These are phyloP conservation scores for Cyathus striatus DNA, from an alignment of 768 basidiomycete genomes.

Conservation along the genomic window DNA sequence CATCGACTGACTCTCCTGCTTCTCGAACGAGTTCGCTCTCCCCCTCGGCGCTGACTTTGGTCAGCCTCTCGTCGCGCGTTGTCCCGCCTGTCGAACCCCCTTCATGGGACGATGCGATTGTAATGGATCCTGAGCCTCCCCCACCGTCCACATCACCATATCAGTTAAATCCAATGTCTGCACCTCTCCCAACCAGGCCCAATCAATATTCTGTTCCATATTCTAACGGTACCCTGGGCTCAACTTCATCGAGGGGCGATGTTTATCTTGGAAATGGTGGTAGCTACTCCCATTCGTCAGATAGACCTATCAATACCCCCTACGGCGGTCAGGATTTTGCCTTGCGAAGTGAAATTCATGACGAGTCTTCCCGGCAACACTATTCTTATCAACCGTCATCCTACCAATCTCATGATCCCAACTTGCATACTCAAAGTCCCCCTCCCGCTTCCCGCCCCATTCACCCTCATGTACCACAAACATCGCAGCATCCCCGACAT, in stretches of 20 bases:
- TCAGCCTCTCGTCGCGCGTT: constrained; percentile 41
- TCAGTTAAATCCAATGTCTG: constrained; percentile 37
- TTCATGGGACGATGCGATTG: constrained; percentile 54
- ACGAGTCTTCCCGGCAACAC: constrained; percentile 33
- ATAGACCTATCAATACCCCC: constrained; percentile 41
- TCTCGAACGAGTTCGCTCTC: constrained; percentile 61
- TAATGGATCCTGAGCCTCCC: constrained; percentile 40
- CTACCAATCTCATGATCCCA: constrained; percentile 37
- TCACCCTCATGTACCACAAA: neutral
- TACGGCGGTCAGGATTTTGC: constrained; percentile 45
- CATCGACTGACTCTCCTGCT: constrained; percentile 39
- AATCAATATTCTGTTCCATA: constrained; percentile 32
- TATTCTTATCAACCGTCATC: constrained; percentile 49
- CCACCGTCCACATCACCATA: constrained; percentile 38
- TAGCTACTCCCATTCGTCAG: constrained; percentile 43
- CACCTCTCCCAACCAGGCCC: constrained; percentile 43
- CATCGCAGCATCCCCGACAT: constrained; percentile 22
- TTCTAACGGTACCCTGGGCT: constrained; percentile 30
- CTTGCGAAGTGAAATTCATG: constrained; percentile 40
- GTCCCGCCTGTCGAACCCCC: constrained; percentile 43
- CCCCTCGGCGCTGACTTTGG: constrained; percentile 50
- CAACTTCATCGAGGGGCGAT: constrained; percentile 35
- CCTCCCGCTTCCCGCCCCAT: constrained; percentile 27
- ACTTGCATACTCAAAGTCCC: constrained; percentile 34
- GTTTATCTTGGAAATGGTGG: constrained; percentile 33